These are phyloP conservation scores for Rhizoclosmatium globosum DNA, from an alignment of 192 early-diverging fungal genomes.

Conservation along the genomic window DNA sequence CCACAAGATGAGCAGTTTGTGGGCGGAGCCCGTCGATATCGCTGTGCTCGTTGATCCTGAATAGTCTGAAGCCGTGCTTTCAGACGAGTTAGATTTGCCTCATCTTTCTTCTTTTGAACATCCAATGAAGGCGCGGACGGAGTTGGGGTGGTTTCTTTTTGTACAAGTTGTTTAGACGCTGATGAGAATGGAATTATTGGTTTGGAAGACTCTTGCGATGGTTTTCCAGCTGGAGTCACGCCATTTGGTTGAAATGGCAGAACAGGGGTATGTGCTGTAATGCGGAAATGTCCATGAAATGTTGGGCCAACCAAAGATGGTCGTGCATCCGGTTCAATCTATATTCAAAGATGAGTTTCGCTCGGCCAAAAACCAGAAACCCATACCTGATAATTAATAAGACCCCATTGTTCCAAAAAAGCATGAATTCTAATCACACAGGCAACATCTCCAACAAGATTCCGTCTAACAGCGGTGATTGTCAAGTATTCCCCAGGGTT, in stretches of 20 bases:
- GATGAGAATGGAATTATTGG: neutral
- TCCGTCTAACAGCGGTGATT: slow-evolving; percentile 94
- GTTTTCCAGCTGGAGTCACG: neutral
- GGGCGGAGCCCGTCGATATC: slow-evolving; percentile 41
- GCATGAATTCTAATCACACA: slow-evolving; percentile 98
- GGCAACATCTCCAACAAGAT: slow-evolving; percentile 98
- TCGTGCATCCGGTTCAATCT: slow-evolving; percentile 91
- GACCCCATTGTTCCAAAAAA: slow-evolving; percentile 98
- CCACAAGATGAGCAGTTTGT: slow-evolving; percentile 84
- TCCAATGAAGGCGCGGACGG: neutral
- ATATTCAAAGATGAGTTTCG: neutral
- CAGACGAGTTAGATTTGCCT: slow-evolving; percentile 1
- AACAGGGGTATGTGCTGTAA: slow-evolving; percentile 94
- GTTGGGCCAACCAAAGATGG: slow-evolving; percentile 94
- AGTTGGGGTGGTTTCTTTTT: neutral
- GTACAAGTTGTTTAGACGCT: neutral
- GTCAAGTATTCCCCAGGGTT: slow-evolving; percentile 96
- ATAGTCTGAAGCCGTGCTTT: neutral
- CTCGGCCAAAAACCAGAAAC: neutral
- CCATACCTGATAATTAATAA: slow-evolving; percentile 95
- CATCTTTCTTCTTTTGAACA: slow-evolving; percentile 17
- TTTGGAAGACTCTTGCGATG: neutral
- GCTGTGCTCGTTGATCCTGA: neutral
- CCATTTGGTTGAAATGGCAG: neutral
- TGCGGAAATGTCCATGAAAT: slow-evolving; percentile 95